Percentiles rank a stretch among this genome's conserved stretches.
Evolutionary conservation across 2,329 filamentous ascomycete species (phyloP).

Genomic region (Dothistroma septosporum): DNA sequence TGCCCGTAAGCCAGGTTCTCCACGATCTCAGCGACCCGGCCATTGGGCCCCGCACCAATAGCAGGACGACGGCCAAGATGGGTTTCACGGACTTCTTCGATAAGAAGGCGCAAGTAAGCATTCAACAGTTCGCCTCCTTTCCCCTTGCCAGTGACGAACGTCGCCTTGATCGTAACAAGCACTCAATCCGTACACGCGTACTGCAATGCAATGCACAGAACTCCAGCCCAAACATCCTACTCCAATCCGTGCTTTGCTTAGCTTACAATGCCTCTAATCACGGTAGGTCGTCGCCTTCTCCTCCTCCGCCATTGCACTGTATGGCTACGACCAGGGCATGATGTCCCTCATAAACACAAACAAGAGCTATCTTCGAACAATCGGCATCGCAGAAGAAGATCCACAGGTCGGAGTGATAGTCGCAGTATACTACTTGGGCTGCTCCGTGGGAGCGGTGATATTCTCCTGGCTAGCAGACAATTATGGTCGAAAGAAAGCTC

Average conservation of each 20-base stretch:
- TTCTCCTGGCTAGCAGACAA: conserved; percentile 55
- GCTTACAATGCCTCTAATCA: conserved; percentile 6
- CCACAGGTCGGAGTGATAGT: conserved; percentile 58
- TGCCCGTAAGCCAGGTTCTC: not conserved
- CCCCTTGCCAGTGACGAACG: not conserved
- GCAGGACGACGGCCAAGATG: conserved; percentile 1
- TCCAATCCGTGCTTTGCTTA: conserved; percentile 42
- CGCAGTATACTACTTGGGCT: conserved; percentile 61
- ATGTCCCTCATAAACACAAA: conserved; percentile 56
- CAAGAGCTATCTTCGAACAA: conserved; percentile 95
- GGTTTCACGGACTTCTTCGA: conserved; percentile 15
- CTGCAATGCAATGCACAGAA: not conserved
- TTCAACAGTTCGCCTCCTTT: not conserved
- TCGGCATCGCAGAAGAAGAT: conserved; percentile 91
- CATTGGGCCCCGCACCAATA: not conserved
- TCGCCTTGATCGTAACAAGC: not conserved
- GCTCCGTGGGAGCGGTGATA: conserved; percentile 53
- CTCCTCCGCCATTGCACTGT: conserved; percentile 52
- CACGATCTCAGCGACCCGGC: not conserved
- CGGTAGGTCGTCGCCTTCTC: conserved; percentile 50
- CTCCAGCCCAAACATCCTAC: conserved; percentile 28
- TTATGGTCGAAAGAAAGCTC: conserved; percentile 52
- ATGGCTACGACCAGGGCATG: conserved; percentile 45
- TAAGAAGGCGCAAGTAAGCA: conserved; percentile 23
- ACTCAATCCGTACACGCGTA: not conserved